These are phyloP conservation scores for Chloropicon primus DNA, from an alignment of 139 green algal genomes.

Conservation along the genomic window DNA sequence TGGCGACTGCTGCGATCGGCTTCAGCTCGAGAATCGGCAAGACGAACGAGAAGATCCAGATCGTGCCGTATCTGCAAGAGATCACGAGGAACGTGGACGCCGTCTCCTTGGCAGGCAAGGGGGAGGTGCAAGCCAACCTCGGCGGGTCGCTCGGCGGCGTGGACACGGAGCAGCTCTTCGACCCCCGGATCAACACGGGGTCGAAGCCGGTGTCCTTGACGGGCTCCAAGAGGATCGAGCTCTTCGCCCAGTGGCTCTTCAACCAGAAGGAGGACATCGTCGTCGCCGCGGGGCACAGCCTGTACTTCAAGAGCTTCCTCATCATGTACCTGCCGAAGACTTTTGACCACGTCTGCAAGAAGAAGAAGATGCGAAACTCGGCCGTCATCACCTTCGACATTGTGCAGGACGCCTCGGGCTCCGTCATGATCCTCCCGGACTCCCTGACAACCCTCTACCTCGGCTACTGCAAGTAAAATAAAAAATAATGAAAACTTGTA, in stretches of 20 bases:
- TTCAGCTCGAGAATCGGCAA: background rate
- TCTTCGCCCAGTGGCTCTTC: slow-evolving; percentile 9
- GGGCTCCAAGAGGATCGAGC: background rate
- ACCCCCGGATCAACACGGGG: slow-evolving; percentile 7
- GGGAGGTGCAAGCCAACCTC: background rate
- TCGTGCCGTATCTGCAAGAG: slow-evolving; percentile 10
- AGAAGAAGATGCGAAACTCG: slow-evolving; percentile 17
- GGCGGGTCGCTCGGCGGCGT: background rate
- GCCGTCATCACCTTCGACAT: slow-evolving; percentile 12
- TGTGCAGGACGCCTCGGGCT: background rate
- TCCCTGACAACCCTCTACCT: background rate
- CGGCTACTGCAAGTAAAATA: background rate
- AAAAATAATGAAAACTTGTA: no score
- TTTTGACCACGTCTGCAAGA: slow-evolving; percentile 1
- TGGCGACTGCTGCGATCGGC: background rate
- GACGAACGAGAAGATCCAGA: slow-evolving; percentile 5
- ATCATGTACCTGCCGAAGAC: background rate
- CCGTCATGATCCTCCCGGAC: background rate
- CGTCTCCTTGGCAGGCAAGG: slow-evolving; percentile 1
- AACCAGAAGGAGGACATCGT: background rate
- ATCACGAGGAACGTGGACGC: slow-evolving; percentile 14
- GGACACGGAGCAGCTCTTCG: background rate
- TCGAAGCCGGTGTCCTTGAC: background rate
- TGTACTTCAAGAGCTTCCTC: slow-evolving; percentile 15
- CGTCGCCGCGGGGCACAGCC: slow-evolving; percentile 11